Conservation (phyloP, 2,329 filamentous ascomycete genomes). For the Aureobasidium leucospermi region DNA sequence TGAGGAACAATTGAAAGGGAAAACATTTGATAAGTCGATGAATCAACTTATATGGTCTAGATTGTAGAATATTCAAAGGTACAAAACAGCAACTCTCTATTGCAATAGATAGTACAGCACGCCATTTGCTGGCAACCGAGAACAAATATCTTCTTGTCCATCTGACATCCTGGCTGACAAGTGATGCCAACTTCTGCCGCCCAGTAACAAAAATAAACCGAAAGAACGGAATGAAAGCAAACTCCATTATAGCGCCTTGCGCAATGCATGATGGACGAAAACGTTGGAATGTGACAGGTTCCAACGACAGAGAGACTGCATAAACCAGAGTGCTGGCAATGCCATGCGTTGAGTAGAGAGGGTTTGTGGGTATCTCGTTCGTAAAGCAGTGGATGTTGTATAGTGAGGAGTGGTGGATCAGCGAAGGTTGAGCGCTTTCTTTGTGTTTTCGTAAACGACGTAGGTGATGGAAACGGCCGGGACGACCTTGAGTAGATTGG, state of each 20-base stretch:
- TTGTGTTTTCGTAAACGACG: conserved; percentile 86
- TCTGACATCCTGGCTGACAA: neutral
- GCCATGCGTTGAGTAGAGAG: neutral
- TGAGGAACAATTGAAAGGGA: neutral
- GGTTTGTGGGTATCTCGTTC: conserved; percentile 13
- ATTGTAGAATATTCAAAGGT: neutral
- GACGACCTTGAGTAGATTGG: conserved; percentile 92
- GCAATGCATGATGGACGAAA: conserved; percentile 6
- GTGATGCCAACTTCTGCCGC: neutral
- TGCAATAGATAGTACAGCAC: conserved; percentile 1
- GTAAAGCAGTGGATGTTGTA: neutral
- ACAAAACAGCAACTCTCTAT: neutral
- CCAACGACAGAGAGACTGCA: neutral
- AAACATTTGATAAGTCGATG: neutral
- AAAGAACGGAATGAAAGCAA: neutral
- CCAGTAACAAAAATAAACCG: neutral
- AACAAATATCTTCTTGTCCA: neutral
- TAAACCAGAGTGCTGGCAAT: neutral
- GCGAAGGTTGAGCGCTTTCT: conserved; percentile 52
- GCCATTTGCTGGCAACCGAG: neutral
- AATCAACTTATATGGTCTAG: neutral
- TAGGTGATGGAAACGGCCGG: conserved; percentile 91
- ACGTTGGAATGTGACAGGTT: neutral
- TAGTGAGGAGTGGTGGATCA: conserved; percentile 11
- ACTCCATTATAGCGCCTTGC: conserved; percentile 11